Conservation (phyloP, 164 flowering plant species). For the Protea cynaroides region DNA sequence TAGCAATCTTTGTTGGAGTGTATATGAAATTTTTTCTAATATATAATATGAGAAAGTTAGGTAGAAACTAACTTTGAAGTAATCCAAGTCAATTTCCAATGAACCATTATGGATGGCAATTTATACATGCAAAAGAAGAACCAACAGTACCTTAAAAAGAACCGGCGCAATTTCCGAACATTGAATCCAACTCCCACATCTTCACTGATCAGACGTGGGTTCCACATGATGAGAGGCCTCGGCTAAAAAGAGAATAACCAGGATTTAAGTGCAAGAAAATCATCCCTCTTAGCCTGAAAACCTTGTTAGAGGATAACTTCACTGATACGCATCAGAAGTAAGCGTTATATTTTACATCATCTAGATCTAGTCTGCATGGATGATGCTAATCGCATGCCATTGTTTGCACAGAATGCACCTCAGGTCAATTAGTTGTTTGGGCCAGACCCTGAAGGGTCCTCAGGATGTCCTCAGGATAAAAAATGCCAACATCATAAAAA, state of each 20-base stretch:
- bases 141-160: constrained; percentile 61
- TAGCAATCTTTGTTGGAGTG: no score
- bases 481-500: no score
- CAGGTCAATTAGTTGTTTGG: no score
- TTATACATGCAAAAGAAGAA: neutral
- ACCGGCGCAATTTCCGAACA: constrained; percentile 70
- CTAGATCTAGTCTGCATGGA: neutral
- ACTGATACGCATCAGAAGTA: neutral
- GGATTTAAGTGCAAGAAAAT: constrained; percentile 12
- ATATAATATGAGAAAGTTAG: no score
- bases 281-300: constrained; percentile 7
- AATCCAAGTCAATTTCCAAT: no score
- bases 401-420: no score
- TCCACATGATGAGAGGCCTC: constrained; percentile 99
- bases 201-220: constrained; percentile 90
- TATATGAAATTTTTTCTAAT: no score
- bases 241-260: constrained; percentile 44
- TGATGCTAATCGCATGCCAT: neutral
- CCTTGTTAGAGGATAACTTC: constrained; percentile 10
- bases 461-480: no score
- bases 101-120: neutral
- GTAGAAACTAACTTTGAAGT: no score
- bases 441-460: no score
- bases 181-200: constrained; percentile 97
- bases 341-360: neutral